phyloP scores from a whole-genome alignment of 257 asterid genomes.

The Parsonsia alboflavescens region DNA sequence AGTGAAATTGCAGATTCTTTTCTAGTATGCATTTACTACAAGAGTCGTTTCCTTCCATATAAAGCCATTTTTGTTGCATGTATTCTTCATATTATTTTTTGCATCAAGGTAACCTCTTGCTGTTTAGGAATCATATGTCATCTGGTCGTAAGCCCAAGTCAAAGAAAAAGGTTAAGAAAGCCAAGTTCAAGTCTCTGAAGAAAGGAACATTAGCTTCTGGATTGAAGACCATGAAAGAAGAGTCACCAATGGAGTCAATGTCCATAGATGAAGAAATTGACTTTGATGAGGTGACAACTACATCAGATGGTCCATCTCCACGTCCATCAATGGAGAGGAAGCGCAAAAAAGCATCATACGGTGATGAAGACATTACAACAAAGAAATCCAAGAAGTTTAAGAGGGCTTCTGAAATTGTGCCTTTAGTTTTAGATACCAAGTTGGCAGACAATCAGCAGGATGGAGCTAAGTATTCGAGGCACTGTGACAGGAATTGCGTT shows the following conservation, averaged over 20 bases:
- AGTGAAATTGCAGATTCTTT: background rate
- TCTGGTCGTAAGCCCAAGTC: slow-evolving; percentile 53
- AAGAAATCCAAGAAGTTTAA: slow-evolving; percentile 63
- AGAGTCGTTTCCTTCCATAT: background rate
- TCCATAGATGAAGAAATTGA: slow-evolving; percentile 52
- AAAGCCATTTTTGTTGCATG: too few species aligned
- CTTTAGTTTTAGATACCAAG: slow-evolving; percentile 33
- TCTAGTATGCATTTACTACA: background rate
- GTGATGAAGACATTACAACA: slow-evolving; percentile 48
- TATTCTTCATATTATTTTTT: background rate
- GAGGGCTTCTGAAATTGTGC: slow-evolving; percentile 43
- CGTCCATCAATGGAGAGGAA: slow-evolving; percentile 51
- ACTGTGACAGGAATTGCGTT: slow-evolving; percentile 38
- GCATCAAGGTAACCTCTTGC: slow-evolving; percentile 18
- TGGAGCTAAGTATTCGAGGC: slow-evolving; percentile 42
- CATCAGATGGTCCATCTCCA: slow-evolving; percentile 60
- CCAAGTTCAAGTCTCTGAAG: slow-evolving; percentile 92
- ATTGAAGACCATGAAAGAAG: slow-evolving; percentile 47
- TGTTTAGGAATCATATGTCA: slow-evolving; percentile 46
- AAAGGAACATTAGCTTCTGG: slow-evolving; percentile 72
- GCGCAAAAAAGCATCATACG: slow-evolving; percentile 51
- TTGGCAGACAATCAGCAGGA: slow-evolving; percentile 41
- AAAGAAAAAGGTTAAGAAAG: slow-evolving; percentile 79
- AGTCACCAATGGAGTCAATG: slow-evolving; percentile 55
- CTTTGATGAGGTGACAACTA: slow-evolving; percentile 50